Base-by-base conservation (phyloP, 352 stramenopile genomes). In the Phytophthora pseudosyringae region DNA sequence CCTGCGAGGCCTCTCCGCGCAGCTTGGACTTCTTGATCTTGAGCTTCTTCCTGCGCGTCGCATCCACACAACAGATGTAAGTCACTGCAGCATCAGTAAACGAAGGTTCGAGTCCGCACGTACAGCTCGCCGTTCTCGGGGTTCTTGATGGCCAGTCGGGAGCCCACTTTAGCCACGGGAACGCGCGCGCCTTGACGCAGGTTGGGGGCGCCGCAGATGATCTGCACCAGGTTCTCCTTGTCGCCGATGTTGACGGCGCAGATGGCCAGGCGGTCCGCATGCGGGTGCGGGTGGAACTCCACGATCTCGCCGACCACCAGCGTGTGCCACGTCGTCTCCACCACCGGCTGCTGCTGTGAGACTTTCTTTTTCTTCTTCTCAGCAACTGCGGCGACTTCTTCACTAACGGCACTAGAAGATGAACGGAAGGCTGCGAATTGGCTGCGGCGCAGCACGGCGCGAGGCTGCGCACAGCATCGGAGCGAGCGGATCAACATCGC, bases 1-100 rank as follows among this genome's bases (percentile, higher is more conserved):
- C 84, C 44, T 90, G 80, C 28, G 84, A 93, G 10, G 91, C 43
- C 50, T 93, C 82, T 59, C 84, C 84, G 32, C 84, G 84, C 28
- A 93, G 67, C 66, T 93, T 93, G 31, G 80, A 90, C 71, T 91
- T 94, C 40, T 94, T 91, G 71, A 94, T 94, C 71, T 91, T 94
- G 18, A 94, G 66, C 48, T 89, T 80, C 55, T 89, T 91, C 25
- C 80, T 91, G 58, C 50, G 31, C 1, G 8, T 50, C 26, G 62
- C 36, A 63, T 18, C 16, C 25, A 52, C 35, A 59, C 25, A 51
- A 44, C 32, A 48, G 12, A 25, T 31, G 36, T 64, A 33, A 60
- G 12, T 31, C 7, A 43, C 31, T 59, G 18, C 40, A 40, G 16
- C 54, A 58, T 10, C 18, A 11, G 7, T 11, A 21, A 51, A 41